Evolutionary conservation across 306 rosid genomes (phyloP).

Genomic region (Quercus agrifolia): DNA sequence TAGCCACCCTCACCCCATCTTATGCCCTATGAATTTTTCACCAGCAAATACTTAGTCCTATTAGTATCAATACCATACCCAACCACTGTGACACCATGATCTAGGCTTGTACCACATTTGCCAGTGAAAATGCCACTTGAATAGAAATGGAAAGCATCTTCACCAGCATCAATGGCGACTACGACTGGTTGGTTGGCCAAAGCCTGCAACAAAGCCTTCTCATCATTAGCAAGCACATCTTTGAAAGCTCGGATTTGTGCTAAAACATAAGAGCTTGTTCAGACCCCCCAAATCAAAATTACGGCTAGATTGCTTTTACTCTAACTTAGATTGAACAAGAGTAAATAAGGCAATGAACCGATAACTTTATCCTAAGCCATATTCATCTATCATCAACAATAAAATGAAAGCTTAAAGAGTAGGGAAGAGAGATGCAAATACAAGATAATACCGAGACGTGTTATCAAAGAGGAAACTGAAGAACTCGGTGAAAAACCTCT

Average conservation of each 20-base stretch:
- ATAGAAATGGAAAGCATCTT: neutral
- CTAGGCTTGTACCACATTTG: neutral
- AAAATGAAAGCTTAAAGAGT: too few relatives aligned
- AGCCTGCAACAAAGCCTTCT: neutral
- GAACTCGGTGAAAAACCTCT: too few relatives aligned
- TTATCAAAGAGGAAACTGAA: too few relatives aligned
- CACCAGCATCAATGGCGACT: neutral
- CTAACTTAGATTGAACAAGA: too few relatives aligned
- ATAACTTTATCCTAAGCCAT: too few relatives aligned
- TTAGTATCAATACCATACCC: neutral
- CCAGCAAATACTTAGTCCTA: neutral
- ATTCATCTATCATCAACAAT: too few relatives aligned
- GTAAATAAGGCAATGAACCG: too few relatives aligned
- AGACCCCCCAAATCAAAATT: too few relatives aligned
- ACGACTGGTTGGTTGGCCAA: constrained; percentile 14
- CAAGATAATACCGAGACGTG: too few relatives aligned
- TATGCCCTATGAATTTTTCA: neutral
- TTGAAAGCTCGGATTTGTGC: neutral
- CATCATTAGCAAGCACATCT: neutral
- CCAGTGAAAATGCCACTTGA: neutral
- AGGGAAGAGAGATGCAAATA: too few relatives aligned
- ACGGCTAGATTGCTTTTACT: too few relatives aligned
- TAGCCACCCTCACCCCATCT: neutral
- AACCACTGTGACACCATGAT: neutral
- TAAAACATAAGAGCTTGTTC: too few relatives aligned